A percentile compares a stretch with the other conserved stretches of the same genome.
Evolutionary conservation across 2,329 filamentous ascomycete genomes (phyloP).

Genomic region (Beauveria brongniartii): DNA sequence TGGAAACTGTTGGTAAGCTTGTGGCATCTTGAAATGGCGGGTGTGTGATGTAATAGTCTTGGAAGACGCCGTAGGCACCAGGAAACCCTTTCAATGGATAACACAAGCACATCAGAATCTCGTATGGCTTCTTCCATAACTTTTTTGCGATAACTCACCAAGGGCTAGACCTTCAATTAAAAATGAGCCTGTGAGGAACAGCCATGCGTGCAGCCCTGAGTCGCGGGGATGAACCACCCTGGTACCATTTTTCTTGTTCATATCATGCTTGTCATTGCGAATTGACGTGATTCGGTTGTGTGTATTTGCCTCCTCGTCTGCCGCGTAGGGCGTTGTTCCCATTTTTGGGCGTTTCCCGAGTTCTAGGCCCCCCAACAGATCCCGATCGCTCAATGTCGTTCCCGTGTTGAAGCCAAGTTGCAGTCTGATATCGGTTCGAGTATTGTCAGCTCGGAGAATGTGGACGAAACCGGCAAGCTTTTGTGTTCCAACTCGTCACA

Average conservation of each 20-base stretch:
- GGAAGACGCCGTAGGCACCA: constrained; percentile 58
- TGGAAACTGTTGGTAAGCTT: constrained; percentile 51
- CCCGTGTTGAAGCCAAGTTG: background rate
- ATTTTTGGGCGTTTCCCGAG: background rate
- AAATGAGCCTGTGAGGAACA: constrained; percentile 19
- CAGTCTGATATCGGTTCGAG: background rate
- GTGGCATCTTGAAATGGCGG: constrained; percentile 43
- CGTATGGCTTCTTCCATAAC: accelerated
- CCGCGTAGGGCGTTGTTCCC: background rate
- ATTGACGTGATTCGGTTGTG: background rate
- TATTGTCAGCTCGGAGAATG: background rate
- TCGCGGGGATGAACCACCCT: background rate
- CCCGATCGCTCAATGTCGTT: background rate
- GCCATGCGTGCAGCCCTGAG: constrained; percentile 28
- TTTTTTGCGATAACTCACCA: background rate
- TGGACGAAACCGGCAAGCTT: background rate
- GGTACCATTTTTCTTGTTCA: background rate
- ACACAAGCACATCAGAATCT: background rate
- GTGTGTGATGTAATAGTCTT: constrained; percentile 53
- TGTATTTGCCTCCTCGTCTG: background rate
- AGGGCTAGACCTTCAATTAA: constrained; percentile 16
- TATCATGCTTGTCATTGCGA: background rate
- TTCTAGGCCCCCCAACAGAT: background rate
- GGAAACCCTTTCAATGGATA: constrained; percentile 43
- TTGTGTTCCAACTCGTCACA: background rate